Base-by-base conservation (phyloP, 768 basidiomycete genomes). In the Obba rivulosa region DNA sequence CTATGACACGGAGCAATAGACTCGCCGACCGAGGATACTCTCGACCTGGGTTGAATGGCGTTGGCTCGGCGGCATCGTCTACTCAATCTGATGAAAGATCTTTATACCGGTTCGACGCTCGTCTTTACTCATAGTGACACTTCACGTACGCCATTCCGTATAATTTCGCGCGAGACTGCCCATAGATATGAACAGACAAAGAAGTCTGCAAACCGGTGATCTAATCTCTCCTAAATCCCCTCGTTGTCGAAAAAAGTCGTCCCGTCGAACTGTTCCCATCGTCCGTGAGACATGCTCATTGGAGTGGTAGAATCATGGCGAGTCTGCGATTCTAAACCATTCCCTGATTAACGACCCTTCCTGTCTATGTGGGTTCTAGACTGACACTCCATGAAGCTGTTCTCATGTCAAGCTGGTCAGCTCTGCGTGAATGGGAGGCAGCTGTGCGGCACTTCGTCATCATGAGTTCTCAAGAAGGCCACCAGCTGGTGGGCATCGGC, bases 51-150 rank as follows among this genome's bases (percentile, higher is more conserved):
- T 7, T 31, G 7, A 31, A 31, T n/a, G 28, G 28, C 28, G 7
- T 31, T 31, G 13, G 28, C 28, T 7, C 5, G 28, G 13, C 5
- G 13, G 13, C 13, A 31, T 13, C 28, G 28, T 5, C 13, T 13
- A 13, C 13, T 13, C 5, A 31, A 31, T 5, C 5, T 13, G 13
- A 7, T 5, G 7, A 5, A 16, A 10, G 42, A 21, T 3, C 14
- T 8, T n/a, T 5, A 55, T 63, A 0, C 63, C 67, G 16, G 72
- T 0, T 41, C 71, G 10, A 80, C 80, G 0, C 62, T 80, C 28
- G 58, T 81, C 23, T 70, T 79, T 44, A 58, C 76, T 1, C 80
- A 81, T 52, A 78, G 72, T 5, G 77, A 74, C 1, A 72, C 79
- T 0, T 28, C 42, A 28, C 42, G 42, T 43, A 17, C 11, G 42